Base-by-base conservation (phyloP, 768 basidiomycete species). In the Agrocybe pediades region DNA sequence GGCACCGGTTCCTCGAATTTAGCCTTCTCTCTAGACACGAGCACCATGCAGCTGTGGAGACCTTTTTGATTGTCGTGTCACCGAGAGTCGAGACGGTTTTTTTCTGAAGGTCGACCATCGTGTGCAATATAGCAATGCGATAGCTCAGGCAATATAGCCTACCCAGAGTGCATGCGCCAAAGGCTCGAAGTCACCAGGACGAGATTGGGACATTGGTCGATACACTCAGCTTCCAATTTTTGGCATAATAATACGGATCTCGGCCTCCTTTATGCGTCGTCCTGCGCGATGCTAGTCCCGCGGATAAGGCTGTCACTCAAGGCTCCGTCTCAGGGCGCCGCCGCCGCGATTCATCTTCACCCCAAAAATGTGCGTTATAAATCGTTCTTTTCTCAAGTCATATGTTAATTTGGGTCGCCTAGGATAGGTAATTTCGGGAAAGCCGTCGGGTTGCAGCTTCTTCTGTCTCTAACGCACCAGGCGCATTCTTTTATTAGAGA, bases 271-370 rank as follows among this genome's bases (percentile, higher is more conserved):
- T 36, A 11, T 36, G 33, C 4, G n/a, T n/a, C 13, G n/a, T n/a
- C 13, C 13, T 13, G 33, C n/a, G 45, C 27, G 27, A 48, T 48
- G 25, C 36, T 55, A 47, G 57, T 58, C 57, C 62, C 62, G 62
- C 62, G 62, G 62, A 56, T 59, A 56, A 58, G 51, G 46, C 60
- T 64, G 62, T 61, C 62, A 64, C 43, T 58, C 54, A 64, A 59
- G 51, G 57, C 62, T 59, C 55, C 48, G 47, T 58, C 46, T 51
- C 39, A 55, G 46, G 49, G 53, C 60, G 60, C 60, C 62, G 56
- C 60, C 62, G 60, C 62, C 60, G 60, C 60, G 33, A 59, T 50
- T 52, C 54, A 59, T 49, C 51, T 52, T 53, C 41, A 54, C 33
- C 41, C 33, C n/a, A 36, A 15, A 36, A 15, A 36, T 27, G n/a